Evolutionary conservation across 192 early-diverging fungal genomes (phyloP), one percentile per base, ranked within the genome.

Genomic region (Mycoemilia scoparia): DNA sequence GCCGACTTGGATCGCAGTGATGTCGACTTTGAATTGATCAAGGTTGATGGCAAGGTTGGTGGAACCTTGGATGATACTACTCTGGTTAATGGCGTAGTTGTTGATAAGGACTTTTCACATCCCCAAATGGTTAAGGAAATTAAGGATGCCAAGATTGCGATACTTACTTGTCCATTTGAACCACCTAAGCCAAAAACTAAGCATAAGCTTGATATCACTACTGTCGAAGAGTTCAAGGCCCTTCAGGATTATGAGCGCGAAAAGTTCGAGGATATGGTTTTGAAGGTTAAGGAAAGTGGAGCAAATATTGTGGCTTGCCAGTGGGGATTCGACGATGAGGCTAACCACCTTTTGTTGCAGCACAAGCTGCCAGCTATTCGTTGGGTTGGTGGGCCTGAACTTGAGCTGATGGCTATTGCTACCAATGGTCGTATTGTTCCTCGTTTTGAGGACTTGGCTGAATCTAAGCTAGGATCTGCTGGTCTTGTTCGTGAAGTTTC

Each of bases 281-380:
- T 76, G 39, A 78, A 82, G 50, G 90, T 96, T 46, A 99, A 99
- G 74, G 84, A 93, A 35, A 76, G 82, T 43, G 95, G 95, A 16
- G 92, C 95, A 33, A 99, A 93, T 64, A 50, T 96, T 29, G 95
- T 96, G 27, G 86, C 92, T 30, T 99, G 95, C 69, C 95, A 99
- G 59, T 99, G 95, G 95, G 95, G 95, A 35, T 99, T 99, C 47
- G 95, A 99, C 64, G 95, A 99, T 49, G 95, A 99, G 59, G 95
- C 95, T 28, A 99, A 99, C 69, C 92, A 96, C 54, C 67, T 99
- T 63, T 66, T 99, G 36, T 66, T 96, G 64, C 95, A 99, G 62
- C 88, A 95, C 65, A 43, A 93, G 53, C 69, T 99, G 29, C 96
- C 96, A 21, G 87, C 88, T 39, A 87, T 96, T 34, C 77, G 96